These are phyloP conservation scores for Ophiostoma quercus DNA, from an alignment of 2,329 filamentous ascomycete genomes.

Conservation along the genomic window DNA sequence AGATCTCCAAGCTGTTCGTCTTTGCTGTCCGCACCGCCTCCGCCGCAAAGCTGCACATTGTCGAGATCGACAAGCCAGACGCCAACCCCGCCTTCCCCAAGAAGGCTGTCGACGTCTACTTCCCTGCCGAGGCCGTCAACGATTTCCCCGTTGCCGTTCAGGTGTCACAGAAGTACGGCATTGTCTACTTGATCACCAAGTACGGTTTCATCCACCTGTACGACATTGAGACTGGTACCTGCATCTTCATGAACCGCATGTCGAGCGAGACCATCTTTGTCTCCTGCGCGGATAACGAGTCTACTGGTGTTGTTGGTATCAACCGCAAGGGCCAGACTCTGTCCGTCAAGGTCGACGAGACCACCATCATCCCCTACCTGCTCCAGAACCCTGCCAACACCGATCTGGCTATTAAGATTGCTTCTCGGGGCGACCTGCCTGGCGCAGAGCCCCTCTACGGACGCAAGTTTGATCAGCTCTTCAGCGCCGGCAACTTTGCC, in stretches of 20 bases:
- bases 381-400: slow-evolving; percentile 94
- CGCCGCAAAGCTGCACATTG: slow-evolving; percentile 92
- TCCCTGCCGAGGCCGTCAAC: slow-evolving; percentile 89
- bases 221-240: slow-evolving; percentile 89
- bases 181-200: slow-evolving; percentile 96
- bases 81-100: slow-evolving; percentile 87
- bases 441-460: slow-evolving; percentile 91
- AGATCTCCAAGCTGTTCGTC: slow-evolving; percentile 92
- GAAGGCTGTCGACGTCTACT: slow-evolving; percentile 96
- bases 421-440: slow-evolving; percentile 85
- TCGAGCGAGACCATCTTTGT: slow-evolving; percentile 99
- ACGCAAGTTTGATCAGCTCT: slow-evolving; percentile 85
- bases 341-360: slow-evolving; percentile 88
- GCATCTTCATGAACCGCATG: slow-evolving; percentile 99
- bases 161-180: slow-evolving; percentile 91
- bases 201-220: slow-evolving; percentile 99
- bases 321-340: slow-evolving; percentile 97
- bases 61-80: slow-evolving; percentile 91
- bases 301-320: slow-evolving; percentile 84
- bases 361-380: slow-evolving; percentile 85
- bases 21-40: slow-evolving; percentile 88
- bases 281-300: slow-evolving; percentile 76
- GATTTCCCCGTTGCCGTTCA: slow-evolving; percentile 99
- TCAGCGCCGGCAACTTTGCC: slow-evolving; percentile 71
- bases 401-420: slow-evolving; percentile 90